Percentiles rank a stretch among this genome's conserved stretches.
Conservation (phyloP, 768 basidiomycete genomes). For the Chalciporus chontae region DNA sequence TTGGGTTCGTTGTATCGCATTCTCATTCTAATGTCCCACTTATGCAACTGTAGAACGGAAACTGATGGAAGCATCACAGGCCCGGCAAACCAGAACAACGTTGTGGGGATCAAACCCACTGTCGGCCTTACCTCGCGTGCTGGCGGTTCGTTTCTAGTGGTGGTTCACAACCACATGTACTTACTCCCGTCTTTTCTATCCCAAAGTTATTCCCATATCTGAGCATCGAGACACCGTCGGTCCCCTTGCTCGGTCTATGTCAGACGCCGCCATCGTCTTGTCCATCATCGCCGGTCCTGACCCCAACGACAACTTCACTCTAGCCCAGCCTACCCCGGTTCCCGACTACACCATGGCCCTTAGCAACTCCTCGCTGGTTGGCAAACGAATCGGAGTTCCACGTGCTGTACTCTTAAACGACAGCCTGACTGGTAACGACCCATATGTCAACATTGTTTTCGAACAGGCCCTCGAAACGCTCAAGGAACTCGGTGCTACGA, state of each 20-base stretch:
- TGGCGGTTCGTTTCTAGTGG: conserved; percentile 38
- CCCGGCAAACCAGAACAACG: conserved; percentile 49
- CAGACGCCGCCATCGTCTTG: conserved; percentile 54
- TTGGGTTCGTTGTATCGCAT: conserved; percentile 29
- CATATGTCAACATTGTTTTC: conserved; percentile 36
- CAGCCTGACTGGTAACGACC: conserved; percentile 24
- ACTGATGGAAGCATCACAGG: conserved; percentile 55
- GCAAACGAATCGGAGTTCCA: conserved; percentile 54
- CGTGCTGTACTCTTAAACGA: conserved; percentile 34
- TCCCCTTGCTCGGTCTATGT: conserved; percentile 49
- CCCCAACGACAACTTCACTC: conserved; percentile 51
- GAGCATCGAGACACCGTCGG: conserved; percentile 58
- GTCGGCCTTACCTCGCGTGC: conserved; percentile 57
- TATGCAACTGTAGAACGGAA: conserved; percentile 31
- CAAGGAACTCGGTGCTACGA: conserved; percentile 39
- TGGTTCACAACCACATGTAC: neutral
- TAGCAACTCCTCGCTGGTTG: conserved; percentile 42
- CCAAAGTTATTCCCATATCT: conserved; percentile 56
- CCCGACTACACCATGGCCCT: conserved; percentile 58
- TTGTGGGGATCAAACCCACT: conserved; percentile 60
- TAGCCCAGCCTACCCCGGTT: conserved; percentile 47
- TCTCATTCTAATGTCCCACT: neutral
- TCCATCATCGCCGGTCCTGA: conserved; percentile 56
- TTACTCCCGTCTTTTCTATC: neutral
- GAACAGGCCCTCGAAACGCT: conserved; percentile 38